These are phyloP conservation scores for Linaria vulgaris DNA, from an alignment of 257 asterid species.

Conservation along the genomic window DNA sequence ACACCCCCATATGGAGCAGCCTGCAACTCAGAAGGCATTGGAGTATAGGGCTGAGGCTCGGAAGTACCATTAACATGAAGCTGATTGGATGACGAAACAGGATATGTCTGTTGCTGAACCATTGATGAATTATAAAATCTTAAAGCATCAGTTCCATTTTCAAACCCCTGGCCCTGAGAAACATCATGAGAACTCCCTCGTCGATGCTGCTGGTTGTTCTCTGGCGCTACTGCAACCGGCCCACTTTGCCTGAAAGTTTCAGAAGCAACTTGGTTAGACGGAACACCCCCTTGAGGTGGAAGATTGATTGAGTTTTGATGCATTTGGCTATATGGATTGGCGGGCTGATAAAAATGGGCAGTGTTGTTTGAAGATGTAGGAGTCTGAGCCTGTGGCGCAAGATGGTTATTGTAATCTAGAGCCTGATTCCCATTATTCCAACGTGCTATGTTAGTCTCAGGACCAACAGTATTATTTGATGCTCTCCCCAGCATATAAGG, in stretches of 20 bases:
- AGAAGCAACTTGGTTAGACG: constrained; percentile 3
- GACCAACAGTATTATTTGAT: constrained; percentile 41
- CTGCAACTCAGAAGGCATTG: constrained; percentile 35
- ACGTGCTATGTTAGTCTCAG: constrained; percentile 40
- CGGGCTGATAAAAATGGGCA: constrained; percentile 42
- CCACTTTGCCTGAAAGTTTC: constrained; percentile 35
- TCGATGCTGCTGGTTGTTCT: constrained; percentile 52
- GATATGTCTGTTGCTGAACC: constrained; percentile 53
- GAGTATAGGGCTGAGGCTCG: constrained; percentile 34
- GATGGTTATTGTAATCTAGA: background rate
- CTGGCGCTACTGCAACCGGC: constrained; percentile 36
- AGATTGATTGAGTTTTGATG: constrained; percentile 39
- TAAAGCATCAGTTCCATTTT: constrained; percentile 49
- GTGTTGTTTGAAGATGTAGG: constrained; percentile 35
- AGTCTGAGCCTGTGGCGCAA: constrained; percentile 47
- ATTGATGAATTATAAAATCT: constrained; percentile 52
- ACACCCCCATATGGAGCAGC: constrained; percentile 44
- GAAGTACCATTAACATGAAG: constrained; percentile 40
- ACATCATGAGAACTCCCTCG: constrained; percentile 46
- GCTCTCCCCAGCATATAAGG: constrained; percentile 34
- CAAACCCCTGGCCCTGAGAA: constrained; percentile 35
- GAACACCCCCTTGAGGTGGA: constrained; percentile 38
- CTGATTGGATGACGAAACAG: constrained; percentile 47
- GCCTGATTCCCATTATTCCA: constrained; percentile 47
- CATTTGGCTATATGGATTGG: constrained; percentile 41